Percentiles rank a stretch among this genome's conserved stretches.
Conservation (phyloP, 257 asterid genomes). For the Buddleja alternifolia region DNA sequence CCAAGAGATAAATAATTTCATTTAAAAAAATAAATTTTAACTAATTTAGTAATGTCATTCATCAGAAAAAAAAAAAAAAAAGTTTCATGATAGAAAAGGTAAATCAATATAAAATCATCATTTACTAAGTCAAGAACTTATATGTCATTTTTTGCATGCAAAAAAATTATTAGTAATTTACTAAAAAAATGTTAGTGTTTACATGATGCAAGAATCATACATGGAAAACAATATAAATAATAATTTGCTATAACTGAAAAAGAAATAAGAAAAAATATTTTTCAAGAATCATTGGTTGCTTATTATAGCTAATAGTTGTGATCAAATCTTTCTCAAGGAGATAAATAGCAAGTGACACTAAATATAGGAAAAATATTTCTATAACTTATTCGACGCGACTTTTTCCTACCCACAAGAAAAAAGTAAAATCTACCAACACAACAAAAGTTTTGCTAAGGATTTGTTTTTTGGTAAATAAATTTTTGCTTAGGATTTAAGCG, state of each 20-base stretch:
- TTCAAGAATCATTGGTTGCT: neutral
- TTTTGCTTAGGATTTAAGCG: slow-evolving; percentile 35
- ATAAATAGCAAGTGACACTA: neutral
- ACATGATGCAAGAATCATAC: neutral
- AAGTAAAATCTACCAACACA: slow-evolving; percentile 25
- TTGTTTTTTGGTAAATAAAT: no score
- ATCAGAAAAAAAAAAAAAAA: neutral
- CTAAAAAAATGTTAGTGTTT: neutral
- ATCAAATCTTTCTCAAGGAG: neutral
- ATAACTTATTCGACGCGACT: neutral
- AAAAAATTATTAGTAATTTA: no score
- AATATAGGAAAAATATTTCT: neutral
- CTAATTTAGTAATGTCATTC: neutral
- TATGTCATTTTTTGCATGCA: no score
- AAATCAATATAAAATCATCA: no score
- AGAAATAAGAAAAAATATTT: neutral
- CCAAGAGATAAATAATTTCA: no score
- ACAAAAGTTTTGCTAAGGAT: slow-evolving; percentile 27
- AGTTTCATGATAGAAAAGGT: no score
- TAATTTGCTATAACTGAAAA: neutral
- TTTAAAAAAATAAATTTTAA: neutral
- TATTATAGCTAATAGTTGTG: neutral
- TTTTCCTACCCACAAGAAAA: neutral
- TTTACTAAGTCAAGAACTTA: no score
- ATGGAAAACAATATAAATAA: no score